These are phyloP conservation scores for Moniliella sp. DNA, from an alignment of 1,284 basidiomycete genomes.

Conservation along the genomic window DNA sequence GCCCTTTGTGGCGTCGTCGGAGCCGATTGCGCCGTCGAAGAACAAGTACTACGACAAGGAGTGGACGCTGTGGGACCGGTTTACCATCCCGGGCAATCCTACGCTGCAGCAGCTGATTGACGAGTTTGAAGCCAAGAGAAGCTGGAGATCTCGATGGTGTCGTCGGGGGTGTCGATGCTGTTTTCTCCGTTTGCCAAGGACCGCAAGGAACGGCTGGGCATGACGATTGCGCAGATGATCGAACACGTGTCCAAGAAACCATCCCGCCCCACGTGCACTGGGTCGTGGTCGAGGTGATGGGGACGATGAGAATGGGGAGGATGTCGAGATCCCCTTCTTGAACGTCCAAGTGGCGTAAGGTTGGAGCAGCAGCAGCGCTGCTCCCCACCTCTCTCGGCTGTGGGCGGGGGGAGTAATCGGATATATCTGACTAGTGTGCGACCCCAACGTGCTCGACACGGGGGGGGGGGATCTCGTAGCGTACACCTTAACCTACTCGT, in stretches of 20 bases:
- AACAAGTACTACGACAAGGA: conserved; percentile 21
- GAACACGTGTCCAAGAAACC: conserved; percentile 45
- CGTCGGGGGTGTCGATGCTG: conserved; percentile 87
- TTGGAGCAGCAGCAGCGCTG: no score
- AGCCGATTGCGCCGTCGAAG: conserved; percentile 62
- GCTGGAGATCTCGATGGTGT: conserved; percentile 82
- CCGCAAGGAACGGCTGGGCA: conserved; percentile 24
- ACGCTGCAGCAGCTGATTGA: conserved; percentile 65
- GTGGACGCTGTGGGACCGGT: conserved; percentile 41
- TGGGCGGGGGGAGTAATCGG: no score
- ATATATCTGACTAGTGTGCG: no score
- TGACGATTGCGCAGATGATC: conserved; percentile 61
- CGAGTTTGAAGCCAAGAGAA: conserved; percentile 68
- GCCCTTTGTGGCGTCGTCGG: conserved; percentile 97
- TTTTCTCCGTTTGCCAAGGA: conserved; percentile 46
- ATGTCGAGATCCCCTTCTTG: no score
- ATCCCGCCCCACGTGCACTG: no score
- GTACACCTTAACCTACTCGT: no score
- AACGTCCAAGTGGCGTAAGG: no score
- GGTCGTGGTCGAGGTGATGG: no score
- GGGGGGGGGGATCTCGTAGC: no score
- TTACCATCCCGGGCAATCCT: conserved; percentile 73
- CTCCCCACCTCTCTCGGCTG: no score
- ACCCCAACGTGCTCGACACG: no score
- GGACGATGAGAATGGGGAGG: no score